Conservation (phyloP, 805 yeast genomes). For the Teunomyces stri region DNA sequence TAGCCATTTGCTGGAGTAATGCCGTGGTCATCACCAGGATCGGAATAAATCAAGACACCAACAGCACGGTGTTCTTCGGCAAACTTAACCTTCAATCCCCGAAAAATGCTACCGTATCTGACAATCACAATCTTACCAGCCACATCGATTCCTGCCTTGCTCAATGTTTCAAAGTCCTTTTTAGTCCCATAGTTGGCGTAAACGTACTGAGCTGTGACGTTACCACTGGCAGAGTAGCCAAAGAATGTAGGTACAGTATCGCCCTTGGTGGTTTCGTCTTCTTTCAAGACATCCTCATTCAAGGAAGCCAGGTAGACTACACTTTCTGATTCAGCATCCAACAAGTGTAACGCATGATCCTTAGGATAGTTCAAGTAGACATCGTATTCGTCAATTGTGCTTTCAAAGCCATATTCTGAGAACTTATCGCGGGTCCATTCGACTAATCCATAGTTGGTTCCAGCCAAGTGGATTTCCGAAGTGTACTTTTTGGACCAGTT, state of each 20-base stretch:
- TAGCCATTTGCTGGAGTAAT: slow-evolving; percentile 55
- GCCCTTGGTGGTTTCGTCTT: slow-evolving; percentile 39
- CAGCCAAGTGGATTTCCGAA: slow-evolving; percentile 43
- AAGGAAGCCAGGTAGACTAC: slow-evolving; percentile 48
- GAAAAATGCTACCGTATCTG: slow-evolving; percentile 49
- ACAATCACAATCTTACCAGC: slow-evolving; percentile 59
- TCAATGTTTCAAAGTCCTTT: slow-evolving; percentile 51
- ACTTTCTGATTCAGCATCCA: slow-evolving; percentile 27
- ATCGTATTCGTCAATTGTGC: slow-evolving; percentile 51
- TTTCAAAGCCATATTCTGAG: slow-evolving; percentile 47
- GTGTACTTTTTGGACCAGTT: slow-evolving; percentile 44
- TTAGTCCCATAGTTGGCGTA: slow-evolving; percentile 60
- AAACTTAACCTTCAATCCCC: slow-evolving; percentile 57
- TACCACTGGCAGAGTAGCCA: slow-evolving; percentile 65
- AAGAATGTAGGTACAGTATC: slow-evolving; percentile 52
- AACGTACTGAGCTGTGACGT: slow-evolving; percentile 52
- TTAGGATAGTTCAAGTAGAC: slow-evolving; percentile 53
- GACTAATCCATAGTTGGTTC: slow-evolving; percentile 42
- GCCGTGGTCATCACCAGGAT: slow-evolving; percentile 60
- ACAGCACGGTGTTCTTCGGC: slow-evolving; percentile 63
- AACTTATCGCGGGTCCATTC: slow-evolving; percentile 52
- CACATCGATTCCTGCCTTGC: slow-evolving; percentile 40
- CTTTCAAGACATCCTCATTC: slow-evolving; percentile 46
- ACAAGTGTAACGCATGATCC: slow-evolving; percentile 40
- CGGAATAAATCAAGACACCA: slow-evolving; percentile 57